Evolutionary conservation across 371 early-diverging fungal species (phyloP), one percentile per base, ranked within the genome.

Genomic region (Rhizomucor pusillus): DNA sequence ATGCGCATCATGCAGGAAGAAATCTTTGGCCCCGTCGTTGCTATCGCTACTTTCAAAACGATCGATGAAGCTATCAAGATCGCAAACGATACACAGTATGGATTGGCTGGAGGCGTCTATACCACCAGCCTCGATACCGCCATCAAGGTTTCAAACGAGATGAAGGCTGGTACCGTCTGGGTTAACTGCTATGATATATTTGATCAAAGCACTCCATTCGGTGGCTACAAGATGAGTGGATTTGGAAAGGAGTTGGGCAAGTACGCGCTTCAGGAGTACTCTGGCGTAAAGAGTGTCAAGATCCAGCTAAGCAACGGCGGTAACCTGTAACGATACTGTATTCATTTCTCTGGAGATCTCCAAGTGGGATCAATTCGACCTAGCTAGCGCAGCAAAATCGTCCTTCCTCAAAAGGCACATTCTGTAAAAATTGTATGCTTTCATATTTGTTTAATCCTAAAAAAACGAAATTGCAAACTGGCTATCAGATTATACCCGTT

Each of bases 11-110:
- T 65, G 62, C 75, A 71, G 33, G 90, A 94, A 55, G 97, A 96
- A 66, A 86, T 95, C 54, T 96, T 96, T 80, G 97, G 97, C 2
- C 97, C 97, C 0, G 94, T 96, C 4, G 82, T 90, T 11, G 77
- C 83, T 24, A 87, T 94, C 41, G 73, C 77, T 53, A 87, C 87
- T 29, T 93, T 94, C 65, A 79, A 76, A 47, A 75, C 75, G 1
- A 60, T 88, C 5, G 89, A 92, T 18, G 93, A 93, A 55, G 94
- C 84, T 4, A 73, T 94, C 25, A 80, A 75, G 39, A 68, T 79
- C 1, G 93, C 92, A 47, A 90, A 92, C 67, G 80, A 84, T 47
- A 85, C 88, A 25, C 73, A 75, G 20, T 95, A 87, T 72, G 94
- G 94, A 3, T 73, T 95, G 39, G 93, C 94, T n/a, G 90, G 91